These are phyloP conservation scores for Ceratobasidium sp. DNA, from an alignment of 1,284 basidiomycete species.

Conservation along the genomic window DNA sequence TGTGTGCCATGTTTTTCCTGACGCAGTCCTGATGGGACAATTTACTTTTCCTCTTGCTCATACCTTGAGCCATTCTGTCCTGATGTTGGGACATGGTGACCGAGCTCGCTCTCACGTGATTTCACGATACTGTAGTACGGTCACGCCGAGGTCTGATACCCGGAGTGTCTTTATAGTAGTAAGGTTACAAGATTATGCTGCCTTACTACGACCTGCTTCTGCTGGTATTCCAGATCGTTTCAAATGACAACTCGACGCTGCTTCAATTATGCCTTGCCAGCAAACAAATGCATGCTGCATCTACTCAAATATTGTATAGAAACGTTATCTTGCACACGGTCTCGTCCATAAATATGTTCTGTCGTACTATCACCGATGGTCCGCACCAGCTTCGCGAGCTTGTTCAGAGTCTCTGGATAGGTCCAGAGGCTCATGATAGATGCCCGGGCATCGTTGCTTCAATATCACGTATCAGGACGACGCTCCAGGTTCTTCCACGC, in stretches of 20 bases:
- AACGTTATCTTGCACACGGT: slow-evolving; percentile 15
- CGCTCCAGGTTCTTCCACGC: background rate
- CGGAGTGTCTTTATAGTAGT: too few relatives aligned
- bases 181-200: too few relatives aligned
- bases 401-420: slow-evolving; percentile 19
- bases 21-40: too few relatives aligned
- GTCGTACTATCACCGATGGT: background rate
- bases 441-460: slow-evolving; percentile 4
- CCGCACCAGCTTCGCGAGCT: background rate
- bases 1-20: too few relatives aligned
- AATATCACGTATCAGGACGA: background rate
- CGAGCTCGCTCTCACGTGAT: too few relatives aligned
- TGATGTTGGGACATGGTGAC: too few relatives aligned
- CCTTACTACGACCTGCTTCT: slow-evolving; percentile 21
- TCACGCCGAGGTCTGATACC: too few relatives aligned
- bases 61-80: too few relatives aligned
- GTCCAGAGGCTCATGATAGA: slow-evolving; percentile 15
- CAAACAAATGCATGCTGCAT: background rate
- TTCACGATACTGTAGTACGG: too few relatives aligned
- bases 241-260: background rate
- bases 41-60: too few relatives aligned
- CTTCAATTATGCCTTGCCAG: background rate
- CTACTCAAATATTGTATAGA: slow-evolving; percentile 10
- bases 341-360: slow-evolving; percentile 6
- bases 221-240: slow-evolving; percentile 3